Evolutionary conservation across 2,329 filamentous ascomycete species (phyloP), one percentile per base, ranked within the genome.

Genomic region (Akanthomyces muscarius): DNA sequence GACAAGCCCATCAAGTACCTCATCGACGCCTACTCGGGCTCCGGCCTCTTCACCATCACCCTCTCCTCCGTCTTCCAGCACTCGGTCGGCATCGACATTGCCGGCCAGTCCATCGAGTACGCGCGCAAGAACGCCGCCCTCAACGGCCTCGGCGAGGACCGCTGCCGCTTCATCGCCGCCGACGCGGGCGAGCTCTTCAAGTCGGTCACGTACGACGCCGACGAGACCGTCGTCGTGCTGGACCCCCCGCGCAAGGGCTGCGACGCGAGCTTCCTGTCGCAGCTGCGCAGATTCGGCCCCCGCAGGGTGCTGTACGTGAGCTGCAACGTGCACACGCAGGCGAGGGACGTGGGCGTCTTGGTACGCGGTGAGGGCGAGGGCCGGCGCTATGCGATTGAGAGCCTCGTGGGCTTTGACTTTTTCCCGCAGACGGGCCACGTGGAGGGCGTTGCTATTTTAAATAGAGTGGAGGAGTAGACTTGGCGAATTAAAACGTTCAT

Each of bases 261-360:
- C 73, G 94, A 97, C 69, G 86, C 87, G 54, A 85, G 85, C 66
- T 99, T 99, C 74, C 77, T 99, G 48, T 76, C 80, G 18, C 95
- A 99, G 78, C 76, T 99, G 70, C 78, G 97, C 61, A 76, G 79
- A 6, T 97, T 91, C 70, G 89, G 84, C 0, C 94, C 95, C 0
- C 82, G 83, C 66, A 82, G 95, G 64, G 86, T 99, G 13, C 86
- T 97, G 5, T 99, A 99, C 74, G 94, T 99, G 47, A 96, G 91
- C 72, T 99, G 95, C 71, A 99, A 99, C 71, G 95, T 99, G 67
- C 95, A 99, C 73, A 98, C 94, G 10, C 95, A 98, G 82, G 95
- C 95, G 16, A 81, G 95, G 60, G 95, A 99, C 76, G 88, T 99
- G 0, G 95, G 93, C 0, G 86, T 94, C 65, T 77, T 99, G 70